phyloP scores from a whole-genome alignment of 2,329 filamentous ascomycete species.

The Lecanoromycetidae sp. region DNA sequence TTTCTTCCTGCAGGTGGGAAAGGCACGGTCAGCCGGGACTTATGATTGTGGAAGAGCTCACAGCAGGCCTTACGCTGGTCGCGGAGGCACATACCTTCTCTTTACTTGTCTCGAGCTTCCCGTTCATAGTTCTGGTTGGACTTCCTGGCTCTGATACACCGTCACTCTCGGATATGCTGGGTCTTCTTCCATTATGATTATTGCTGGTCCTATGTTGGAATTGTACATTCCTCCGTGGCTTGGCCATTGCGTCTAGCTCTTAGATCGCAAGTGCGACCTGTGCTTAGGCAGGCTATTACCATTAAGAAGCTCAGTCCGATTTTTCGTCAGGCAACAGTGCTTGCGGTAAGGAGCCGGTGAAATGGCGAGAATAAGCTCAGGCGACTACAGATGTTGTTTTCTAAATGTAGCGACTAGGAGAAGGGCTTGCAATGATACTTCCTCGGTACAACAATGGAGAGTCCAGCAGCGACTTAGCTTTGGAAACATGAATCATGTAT shows the following conservation, averaged over 20 bases:
- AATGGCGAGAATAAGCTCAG: not conserved
- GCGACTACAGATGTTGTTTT: no score
- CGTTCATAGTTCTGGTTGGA: slow-evolving; percentile 32
- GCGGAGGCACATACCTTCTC: slow-evolving; percentile 19
- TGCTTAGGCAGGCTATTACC: not conserved
- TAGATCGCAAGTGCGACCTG: not conserved
- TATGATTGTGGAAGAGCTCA: not conserved
- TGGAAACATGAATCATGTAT: no score
- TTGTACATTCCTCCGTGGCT: slow-evolving; percentile 47
- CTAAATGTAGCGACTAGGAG: no score
- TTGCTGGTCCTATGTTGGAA: slow-evolving; percentile 40
- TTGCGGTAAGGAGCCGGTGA: no score
- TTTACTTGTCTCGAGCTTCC: slow-evolving; percentile 25
- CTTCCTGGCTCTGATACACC: slow-evolving; percentile 38
- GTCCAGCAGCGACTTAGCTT: no score
- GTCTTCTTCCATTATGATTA: slow-evolving; percentile 36
- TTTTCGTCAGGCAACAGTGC: not conserved
- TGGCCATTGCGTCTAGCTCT: slow-evolving; percentile 32
- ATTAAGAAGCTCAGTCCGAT: not conserved
- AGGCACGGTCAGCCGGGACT: not conserved
- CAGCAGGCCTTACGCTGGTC: not conserved
- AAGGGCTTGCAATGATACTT: no score
- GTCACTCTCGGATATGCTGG: slow-evolving; percentile 46
- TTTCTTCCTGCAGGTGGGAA: slow-evolving; percentile 22
- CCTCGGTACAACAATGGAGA: no score